phyloP scores from a whole-genome alignment of 352 stramenopile species.

The Phytophthora pluvialis region DNA sequence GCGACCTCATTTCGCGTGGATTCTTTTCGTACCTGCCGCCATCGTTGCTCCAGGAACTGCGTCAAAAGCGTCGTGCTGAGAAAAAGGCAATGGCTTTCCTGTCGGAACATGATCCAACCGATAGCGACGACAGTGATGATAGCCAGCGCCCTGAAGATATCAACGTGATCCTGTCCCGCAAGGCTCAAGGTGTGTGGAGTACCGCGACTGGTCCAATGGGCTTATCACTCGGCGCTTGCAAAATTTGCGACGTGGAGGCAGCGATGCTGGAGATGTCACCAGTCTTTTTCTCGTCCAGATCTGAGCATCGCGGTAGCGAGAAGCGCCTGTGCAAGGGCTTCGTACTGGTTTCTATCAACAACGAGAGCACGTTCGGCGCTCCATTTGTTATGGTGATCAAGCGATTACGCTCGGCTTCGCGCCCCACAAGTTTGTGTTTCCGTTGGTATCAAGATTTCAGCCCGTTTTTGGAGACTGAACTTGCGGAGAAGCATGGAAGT shows the following conservation, averaged over 20 bases:
- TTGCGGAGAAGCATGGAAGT: slow-evolving; percentile 41
- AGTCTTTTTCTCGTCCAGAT: slow-evolving; percentile 65
- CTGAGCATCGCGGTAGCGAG: slow-evolving; percentile 43
- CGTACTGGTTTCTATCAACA: slow-evolving; percentile 79
- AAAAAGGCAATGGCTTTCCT: slow-evolving; percentile 31
- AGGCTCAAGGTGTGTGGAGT: slow-evolving; percentile 73
- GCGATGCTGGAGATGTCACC: slow-evolving; percentile 73
- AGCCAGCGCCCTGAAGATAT: slow-evolving; percentile 38
- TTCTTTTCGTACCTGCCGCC: slow-evolving; percentile 70
- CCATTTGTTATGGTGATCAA: slow-evolving; percentile 61
- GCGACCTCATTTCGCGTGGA: slow-evolving; percentile 67
- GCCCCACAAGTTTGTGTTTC: slow-evolving; percentile 76
- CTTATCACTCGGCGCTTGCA: slow-evolving; percentile 59
- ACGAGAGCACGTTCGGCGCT: slow-evolving; percentile 75
- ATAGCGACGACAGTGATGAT: slow-evolving; percentile 34
- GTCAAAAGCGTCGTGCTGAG: slow-evolving; percentile 34
- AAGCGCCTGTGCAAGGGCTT: slow-evolving; percentile 76
- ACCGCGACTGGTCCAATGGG: slow-evolving; percentile 63
- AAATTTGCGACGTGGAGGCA: slow-evolving; percentile 64
- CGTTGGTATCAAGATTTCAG: slow-evolving; percentile 86
- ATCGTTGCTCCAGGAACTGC: slow-evolving; percentile 51
- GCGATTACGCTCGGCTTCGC: slow-evolving; percentile 58
- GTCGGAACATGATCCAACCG: slow-evolving; percentile 23
- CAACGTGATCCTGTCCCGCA: slow-evolving; percentile 46
- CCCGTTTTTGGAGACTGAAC: slow-evolving; percentile 71